phyloP scores from a whole-genome alignment of 345 rosid species.

The Leavenworthia alabamica region DNA sequence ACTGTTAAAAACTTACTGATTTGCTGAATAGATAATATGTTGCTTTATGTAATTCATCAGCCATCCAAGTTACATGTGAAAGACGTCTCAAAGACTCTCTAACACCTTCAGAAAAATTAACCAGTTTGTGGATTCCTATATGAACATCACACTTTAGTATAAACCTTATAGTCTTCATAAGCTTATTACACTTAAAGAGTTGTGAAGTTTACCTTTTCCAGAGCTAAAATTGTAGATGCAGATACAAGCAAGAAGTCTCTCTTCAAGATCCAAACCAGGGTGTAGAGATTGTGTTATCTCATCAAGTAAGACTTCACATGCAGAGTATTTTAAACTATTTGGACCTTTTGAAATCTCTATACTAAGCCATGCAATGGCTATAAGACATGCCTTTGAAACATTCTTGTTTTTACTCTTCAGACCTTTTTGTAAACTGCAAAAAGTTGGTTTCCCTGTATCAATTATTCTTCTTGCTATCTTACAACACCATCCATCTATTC shows the following conservation, averaged over 20 bases:
- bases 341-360: conserved; percentile 61
- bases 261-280: conserved; percentile 82
- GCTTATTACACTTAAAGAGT: not conserved
- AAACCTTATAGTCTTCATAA: not conserved
- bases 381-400: conserved; percentile 55
- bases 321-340: conserved; percentile 43
- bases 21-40: conserved; percentile 67
- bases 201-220: conserved; percentile 53
- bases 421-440: conserved; percentile 49
- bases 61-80: conserved; percentile 87
- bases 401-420: conserved; percentile 55
- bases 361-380: conserved; percentile 68
- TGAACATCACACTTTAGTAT: conserved; percentile 15
- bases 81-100: conserved; percentile 81
- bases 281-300: conserved; percentile 66
- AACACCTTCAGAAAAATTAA: conserved; percentile 76
- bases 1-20: conserved; percentile 48
- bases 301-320: conserved; percentile 59
- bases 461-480: conserved; percentile 55
- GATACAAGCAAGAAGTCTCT: conserved; percentile 70
- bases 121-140: conserved; percentile 71
- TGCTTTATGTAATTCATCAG: conserved; percentile 84
- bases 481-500: conserved; percentile 61
- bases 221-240: conserved; percentile 89
- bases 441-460: conserved; percentile 47